These are phyloP conservation scores for Russula sp. DNA, from an alignment of 768 basidiomycete genomes.

Conservation along the genomic window DNA sequence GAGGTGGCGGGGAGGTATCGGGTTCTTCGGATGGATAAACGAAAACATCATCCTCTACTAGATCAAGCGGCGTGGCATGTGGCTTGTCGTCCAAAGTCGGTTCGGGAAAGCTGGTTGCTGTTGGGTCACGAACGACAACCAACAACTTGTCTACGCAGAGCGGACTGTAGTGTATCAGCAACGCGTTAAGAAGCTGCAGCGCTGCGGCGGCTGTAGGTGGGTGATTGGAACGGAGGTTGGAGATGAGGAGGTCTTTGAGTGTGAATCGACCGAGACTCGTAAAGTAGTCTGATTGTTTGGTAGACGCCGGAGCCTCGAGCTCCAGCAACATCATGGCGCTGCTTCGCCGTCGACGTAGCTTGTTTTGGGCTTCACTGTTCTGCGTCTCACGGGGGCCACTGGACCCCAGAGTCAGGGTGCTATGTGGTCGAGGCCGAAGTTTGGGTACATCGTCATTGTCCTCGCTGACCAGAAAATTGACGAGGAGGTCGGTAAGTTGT, in stretches of 20 bases:
- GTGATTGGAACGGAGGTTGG: constrained; percentile 69
- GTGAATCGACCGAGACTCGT: constrained; percentile 87
- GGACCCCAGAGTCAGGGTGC: constrained; percentile 44
- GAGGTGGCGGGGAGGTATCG: constrained; percentile 21
- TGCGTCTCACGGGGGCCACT: constrained; percentile 38
- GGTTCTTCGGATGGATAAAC: constrained; percentile 42
- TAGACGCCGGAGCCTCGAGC: constrained; percentile 72
- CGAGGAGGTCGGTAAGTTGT: constrained; percentile 63
- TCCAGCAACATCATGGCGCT: constrained; percentile 90
- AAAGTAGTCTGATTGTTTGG: constrained; percentile 75
- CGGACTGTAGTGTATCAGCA: constrained; percentile 67
- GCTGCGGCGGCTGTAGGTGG: constrained; percentile 70
- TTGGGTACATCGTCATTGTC: constrained; percentile 69
- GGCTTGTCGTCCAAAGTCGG: constrained; percentile 39
- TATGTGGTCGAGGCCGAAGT: constrained; percentile 42
- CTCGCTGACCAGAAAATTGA: constrained; percentile 80
- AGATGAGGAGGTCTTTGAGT: constrained; percentile 80
- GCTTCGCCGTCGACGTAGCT: constrained; percentile 66
- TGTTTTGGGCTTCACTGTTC: constrained; percentile 44
- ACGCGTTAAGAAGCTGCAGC: constrained; percentile 73
- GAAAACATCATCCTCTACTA: constrained; percentile 46
- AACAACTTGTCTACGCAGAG: constrained; percentile 66
- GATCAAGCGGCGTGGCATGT: constrained; percentile 26
- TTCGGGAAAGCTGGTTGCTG: constrained; percentile 72
- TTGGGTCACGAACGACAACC: constrained; percentile 61